These are phyloP conservation scores for Hirschioporus abietinus DNA, from an alignment of 768 basidiomycete genomes.

Conservation along the genomic window DNA sequence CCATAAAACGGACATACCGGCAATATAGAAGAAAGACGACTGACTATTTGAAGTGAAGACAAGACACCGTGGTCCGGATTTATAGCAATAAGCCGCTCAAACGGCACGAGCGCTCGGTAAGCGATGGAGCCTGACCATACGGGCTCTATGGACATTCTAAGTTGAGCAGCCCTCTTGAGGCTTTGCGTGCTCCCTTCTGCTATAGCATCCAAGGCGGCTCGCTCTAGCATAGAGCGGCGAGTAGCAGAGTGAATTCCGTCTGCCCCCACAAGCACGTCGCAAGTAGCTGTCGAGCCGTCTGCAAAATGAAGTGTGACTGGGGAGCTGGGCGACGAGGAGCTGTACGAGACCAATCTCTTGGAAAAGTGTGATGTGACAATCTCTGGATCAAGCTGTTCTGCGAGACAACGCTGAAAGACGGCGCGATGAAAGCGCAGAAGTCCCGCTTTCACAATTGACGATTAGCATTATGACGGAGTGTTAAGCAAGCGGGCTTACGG, in stretches of 20 bases:
- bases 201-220: constrained; percentile 18
- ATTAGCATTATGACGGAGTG: constrained; percentile 4
- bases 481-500: constrained; percentile 28
- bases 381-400: constrained; percentile 23
- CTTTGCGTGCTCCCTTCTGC: constrained; percentile 17
- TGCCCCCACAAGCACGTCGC: constrained; percentile 46
- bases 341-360: constrained; percentile 24
- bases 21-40: not conserved
- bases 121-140: constrained; percentile 42
- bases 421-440: constrained; percentile 39
- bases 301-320: constrained; percentile 28
- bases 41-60: not conserved
- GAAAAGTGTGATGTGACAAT: constrained; percentile 23
- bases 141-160: not conserved
- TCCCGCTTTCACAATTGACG: not conserved
- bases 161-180: not conserved
- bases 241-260: constrained; percentile 39
- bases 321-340: not conserved
- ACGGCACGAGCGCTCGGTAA: constrained; percentile 43
- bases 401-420: constrained; percentile 40
- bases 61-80: not conserved
- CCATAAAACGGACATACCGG: not conserved
- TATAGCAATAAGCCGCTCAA: constrained; percentile 31
- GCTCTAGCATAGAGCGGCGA: constrained; percentile 34
- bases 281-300: constrained; percentile 41